Conservation (phyloP, 2,329 filamentous ascomycete species). For the Arthrobotrys musiformis region DNA sequence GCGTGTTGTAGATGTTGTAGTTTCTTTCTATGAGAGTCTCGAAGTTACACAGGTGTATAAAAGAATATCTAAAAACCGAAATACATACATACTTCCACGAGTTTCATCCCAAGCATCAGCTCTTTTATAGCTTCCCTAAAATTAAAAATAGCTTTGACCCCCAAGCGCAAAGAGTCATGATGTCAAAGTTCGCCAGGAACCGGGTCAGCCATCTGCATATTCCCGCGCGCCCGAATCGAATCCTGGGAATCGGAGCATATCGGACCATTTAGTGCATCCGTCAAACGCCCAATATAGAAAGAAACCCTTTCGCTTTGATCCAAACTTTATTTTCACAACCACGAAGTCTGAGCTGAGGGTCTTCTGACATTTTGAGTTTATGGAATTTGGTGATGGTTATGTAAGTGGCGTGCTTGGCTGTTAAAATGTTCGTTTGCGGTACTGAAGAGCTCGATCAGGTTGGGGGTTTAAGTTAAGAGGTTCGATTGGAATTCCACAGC, state of each 20-base stretch:
- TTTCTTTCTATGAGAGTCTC: background rate
- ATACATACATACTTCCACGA: too few species aligned
- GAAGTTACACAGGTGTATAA: too few species aligned
- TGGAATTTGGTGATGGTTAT: too few species aligned
- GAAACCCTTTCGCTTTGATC: constrained; percentile 9
- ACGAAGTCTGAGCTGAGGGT: background rate
- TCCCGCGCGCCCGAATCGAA: too few species aligned
- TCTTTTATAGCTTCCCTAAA: too few species aligned
- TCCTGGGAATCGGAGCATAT: constrained; percentile 3
- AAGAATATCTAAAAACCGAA: too few species aligned
- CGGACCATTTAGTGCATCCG: background rate
- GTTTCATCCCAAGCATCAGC: too few species aligned
- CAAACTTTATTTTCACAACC: constrained; percentile 11
- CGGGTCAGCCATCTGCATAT: constrained; percentile 19
- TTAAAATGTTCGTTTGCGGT: too few species aligned
- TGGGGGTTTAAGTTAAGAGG: too few species aligned
- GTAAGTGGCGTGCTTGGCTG: background rate
- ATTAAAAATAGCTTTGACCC: background rate
- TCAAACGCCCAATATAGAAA: background rate
- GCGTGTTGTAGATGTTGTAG: constrained; percentile 35
- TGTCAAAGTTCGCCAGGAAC: constrained; percentile 10
- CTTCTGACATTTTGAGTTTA: background rate
- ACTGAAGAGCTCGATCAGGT: too few species aligned
- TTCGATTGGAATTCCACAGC: too few species aligned
- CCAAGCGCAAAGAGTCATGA: background rate